Base-by-base conservation (phyloP, 495 filamentous ascomycete genomes). In the Beverwykella pulmonaria region DNA sequence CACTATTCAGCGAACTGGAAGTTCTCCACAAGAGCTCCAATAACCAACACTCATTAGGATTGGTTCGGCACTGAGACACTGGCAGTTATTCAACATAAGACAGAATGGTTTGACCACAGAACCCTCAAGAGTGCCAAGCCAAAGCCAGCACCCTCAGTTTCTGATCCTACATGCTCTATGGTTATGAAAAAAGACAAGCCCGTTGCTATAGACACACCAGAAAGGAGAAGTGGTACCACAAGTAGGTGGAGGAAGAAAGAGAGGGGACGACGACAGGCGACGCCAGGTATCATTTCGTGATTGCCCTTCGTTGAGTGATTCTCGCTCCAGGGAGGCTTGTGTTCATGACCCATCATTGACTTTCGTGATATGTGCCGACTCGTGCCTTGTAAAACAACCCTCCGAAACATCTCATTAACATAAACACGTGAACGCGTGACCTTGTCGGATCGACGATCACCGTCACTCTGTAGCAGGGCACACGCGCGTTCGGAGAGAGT, bases 81-180 rank as follows among this genome's bases (percentile, higher is more conserved):
- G n/a, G n/a, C n/a, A n/a, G n/a, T n/a, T n/a, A n/a, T n/a, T n/a
- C n/a, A n/a, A 7, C 6, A 44, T 44, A 44, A 44, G 17, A 44
- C 39, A 44, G 12, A 44, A 3, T 44, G 8, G 39, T n/a, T 44
- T 9, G 39, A 44, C 39, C 39, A 44, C 39, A 44, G 39, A 44
- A 74, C 59, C 83, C 86, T 89, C 77, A 85, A 89, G 1, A 79
- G 89, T 80, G 17, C 39, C 39, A 12, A 44, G 39, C 39, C 6
- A 88, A 79, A 79, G 79, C 6, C 73, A 89, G 47, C 65, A 90
- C 50, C 86, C 86, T 0, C 87, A 90, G 55, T 83, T 90, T 30
- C 87, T 90, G 76, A 86, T 88, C 36, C 39, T 44, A 44, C 39
- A 44, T 44, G 39, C 39, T 44, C 48, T 25, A 52, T 52, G 48